Base-by-base conservation (phyloP, 1,284 basidiomycete genomes). In the Anthracocystis walkeri region DNA sequence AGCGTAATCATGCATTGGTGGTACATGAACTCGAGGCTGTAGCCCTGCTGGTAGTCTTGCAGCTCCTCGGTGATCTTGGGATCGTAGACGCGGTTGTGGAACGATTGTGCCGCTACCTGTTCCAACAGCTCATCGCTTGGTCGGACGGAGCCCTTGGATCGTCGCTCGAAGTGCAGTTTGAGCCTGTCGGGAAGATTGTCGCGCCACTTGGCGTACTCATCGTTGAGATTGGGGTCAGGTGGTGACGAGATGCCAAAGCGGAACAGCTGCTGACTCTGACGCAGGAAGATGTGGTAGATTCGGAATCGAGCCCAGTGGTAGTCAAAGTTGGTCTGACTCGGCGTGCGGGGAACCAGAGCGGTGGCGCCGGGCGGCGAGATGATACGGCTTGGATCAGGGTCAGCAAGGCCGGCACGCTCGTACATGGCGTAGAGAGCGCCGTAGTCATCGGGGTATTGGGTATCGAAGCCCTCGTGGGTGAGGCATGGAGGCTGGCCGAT, bases 401-500 rank as follows among this genome's bases (percentile, higher is more conserved):
- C 65, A 25, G 71, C 68, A 31, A 74, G 61, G 25, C 69, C 73
- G 18, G 74, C 78, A 31, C 71, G 68, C 38, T 73, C 65, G 66
- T 74, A 80, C 53, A 79, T 63, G 41, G 60, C 65, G 18, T 58
- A 63, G 12, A 80, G 52, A 2, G 70, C 77, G 5, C 49, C 67
- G 48, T 77, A 74, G 57, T 81, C 77, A 56, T 79, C 65, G 41
- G 80, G 80, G 50, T 81, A 72, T 56, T 68, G 61, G 46, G 79
- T 74, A 58, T 82, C 80, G 51, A 79, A 79, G 53, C 77, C 59
- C 20, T 73, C 72, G 46, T 75, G 69, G 3, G 64, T 70, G 7
- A 82, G 59, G 20, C 58, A 72, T 1, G 78, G 70, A 8, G 80
- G 80, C 56, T 77, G 73, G 2, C 73, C 73, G 55, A 81, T 59